Evolutionary conservation across 352 stramenopile species (phyloP), one percentile per base, ranked within the genome.

Genomic region (Globisporangium nodosum): DNA sequence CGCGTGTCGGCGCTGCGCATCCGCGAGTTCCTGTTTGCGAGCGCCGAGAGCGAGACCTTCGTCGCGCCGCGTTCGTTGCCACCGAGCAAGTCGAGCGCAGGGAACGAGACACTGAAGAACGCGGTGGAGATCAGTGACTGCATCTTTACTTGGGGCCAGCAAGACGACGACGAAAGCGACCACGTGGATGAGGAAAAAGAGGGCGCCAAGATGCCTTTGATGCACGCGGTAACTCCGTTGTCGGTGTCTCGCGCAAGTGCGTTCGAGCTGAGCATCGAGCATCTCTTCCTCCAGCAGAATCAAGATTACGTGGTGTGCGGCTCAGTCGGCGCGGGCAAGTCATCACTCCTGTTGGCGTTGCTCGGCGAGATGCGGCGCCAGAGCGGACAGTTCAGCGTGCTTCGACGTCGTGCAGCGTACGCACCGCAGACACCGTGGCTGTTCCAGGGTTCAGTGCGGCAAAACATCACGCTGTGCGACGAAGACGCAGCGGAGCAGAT

Each of bases 301-400:
- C 64, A 63, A 2, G 77, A 70, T 1, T 89, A 86, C 55, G 64
- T 92, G 11, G 71, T 97, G 0, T 88, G 76, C 49, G 97, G 97
- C 1, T 70, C 77, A 3, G 94, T 99, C 2, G 97, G 97, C 1
- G 83, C 77, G 15, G 97, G 97, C 2, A 99, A 99, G 66, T 97
- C 87, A 27, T 98, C 92, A 0, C 81, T 99, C 1, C 69, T 99
- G 16, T 82, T 94, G 5, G 91, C 93, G 4, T 70, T 99, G 49
- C 66, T 99, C 1, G 96, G 96, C 9, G 97, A 99, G 69, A 98
- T 99, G 83, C 81, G 88, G 27, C 71, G 58, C 46, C 57, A 63
- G n/a, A 58, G 52, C 9, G 74, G 74, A 39, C 31, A 43, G 6
- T 57, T 78, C 6, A 20, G 49, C 30, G 20, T 80, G 3, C 24